Conservation (phyloP, 495 filamentous ascomycete genomes). For the Aspergillus kassunensis region DNA sequence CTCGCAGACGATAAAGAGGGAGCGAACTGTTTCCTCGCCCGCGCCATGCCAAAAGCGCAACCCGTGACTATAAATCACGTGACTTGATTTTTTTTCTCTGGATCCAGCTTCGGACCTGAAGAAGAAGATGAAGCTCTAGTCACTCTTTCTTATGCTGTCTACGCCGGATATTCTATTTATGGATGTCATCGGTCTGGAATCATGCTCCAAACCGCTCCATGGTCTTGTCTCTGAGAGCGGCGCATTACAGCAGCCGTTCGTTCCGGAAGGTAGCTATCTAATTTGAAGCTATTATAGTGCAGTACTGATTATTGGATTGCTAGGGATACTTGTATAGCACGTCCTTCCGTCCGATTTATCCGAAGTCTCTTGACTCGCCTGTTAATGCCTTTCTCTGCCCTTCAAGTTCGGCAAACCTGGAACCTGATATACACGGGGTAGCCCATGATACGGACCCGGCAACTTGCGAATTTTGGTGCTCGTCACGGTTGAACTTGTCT, state of each 20-base stretch:
- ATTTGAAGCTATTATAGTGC: neutral
- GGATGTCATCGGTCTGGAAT: slow-evolving; percentile 48
- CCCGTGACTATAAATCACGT: slow-evolving; percentile 41
- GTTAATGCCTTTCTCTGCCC: slow-evolving; percentile 2
- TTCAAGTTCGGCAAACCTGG: neutral
- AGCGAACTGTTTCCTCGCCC: slow-evolving; percentile 22
- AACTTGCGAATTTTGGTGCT: slow-evolving; percentile 15
- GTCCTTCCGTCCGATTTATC: slow-evolving; percentile 7
- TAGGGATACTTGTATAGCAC: slow-evolving; percentile 14
- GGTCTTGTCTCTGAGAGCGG: slow-evolving; percentile 36
- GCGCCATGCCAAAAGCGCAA: slow-evolving; percentile 38
- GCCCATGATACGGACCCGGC: neutral
- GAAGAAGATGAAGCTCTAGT: neutral
- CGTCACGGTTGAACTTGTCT: slow-evolving; percentile 12
- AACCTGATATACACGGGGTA: neutral
- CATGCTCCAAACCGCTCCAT: slow-evolving; percentile 41
- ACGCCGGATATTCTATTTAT: slow-evolving; percentile 34
- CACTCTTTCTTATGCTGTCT: neutral
- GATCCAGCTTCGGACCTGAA: neutral
- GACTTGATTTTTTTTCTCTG: slow-evolving; percentile 29
- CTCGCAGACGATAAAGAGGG: slow-evolving; percentile 17
- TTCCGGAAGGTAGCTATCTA: slow-evolving; percentile 26
- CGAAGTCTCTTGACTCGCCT: neutral
- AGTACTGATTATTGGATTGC: neutral
- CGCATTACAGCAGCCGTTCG: slow-evolving; percentile 23